phyloP scores from a whole-genome alignment of 106 monocot genomes.

The Dactylorhiza incarnata region DNA sequence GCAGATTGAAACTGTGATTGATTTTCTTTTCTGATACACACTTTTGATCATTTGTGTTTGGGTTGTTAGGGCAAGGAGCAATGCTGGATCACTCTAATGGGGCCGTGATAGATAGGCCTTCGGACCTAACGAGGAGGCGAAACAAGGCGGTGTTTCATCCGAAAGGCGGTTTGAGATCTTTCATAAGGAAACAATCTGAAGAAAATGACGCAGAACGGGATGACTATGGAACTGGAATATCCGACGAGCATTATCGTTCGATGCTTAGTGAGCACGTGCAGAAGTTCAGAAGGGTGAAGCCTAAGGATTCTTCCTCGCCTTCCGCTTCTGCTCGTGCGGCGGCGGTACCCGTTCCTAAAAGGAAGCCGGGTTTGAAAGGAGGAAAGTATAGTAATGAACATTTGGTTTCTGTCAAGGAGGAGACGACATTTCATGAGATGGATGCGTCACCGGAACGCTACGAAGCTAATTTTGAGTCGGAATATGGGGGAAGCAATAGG shows the following conservation, averaged over 20 bases:
- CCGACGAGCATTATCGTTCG: conserved; percentile 73
- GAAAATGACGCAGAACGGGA: conserved; percentile 49
- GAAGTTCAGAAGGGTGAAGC: conserved; percentile 47
- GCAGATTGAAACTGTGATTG: not conserved
- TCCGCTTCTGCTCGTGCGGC: conserved; percentile 10
- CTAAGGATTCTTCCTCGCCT: conserved; percentile 30
- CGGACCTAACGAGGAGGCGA: conserved; percentile 28
- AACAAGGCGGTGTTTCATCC: conserved; percentile 29
- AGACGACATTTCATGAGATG: conserved; percentile 16
- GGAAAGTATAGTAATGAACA: conserved; percentile 27
- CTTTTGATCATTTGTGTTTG: not conserved
- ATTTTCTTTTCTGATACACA: not conserved
- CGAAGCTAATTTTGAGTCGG: conserved; percentile 29
- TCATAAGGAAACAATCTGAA: conserved; percentile 29
- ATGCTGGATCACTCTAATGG: conserved; percentile 53
- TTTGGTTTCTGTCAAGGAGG: conserved; percentile 38
- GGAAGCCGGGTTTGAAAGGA: conserved; percentile 22
- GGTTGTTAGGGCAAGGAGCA: conserved; percentile 32
- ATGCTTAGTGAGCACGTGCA: conserved; percentile 89
- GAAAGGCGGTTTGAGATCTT: conserved; percentile 35
- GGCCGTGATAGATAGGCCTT: conserved; percentile 19
- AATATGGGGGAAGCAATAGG: conserved; percentile 35
- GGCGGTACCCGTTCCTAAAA: conserved; percentile 23
- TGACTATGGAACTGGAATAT: conserved; percentile 39
- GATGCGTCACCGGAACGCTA: conserved; percentile 42